Evolutionary conservation across 2,329 filamentous ascomycete species (phyloP), one percentile per base, ranked within the genome.

Genomic region (Pseudogymnoascus sp.): DNA sequence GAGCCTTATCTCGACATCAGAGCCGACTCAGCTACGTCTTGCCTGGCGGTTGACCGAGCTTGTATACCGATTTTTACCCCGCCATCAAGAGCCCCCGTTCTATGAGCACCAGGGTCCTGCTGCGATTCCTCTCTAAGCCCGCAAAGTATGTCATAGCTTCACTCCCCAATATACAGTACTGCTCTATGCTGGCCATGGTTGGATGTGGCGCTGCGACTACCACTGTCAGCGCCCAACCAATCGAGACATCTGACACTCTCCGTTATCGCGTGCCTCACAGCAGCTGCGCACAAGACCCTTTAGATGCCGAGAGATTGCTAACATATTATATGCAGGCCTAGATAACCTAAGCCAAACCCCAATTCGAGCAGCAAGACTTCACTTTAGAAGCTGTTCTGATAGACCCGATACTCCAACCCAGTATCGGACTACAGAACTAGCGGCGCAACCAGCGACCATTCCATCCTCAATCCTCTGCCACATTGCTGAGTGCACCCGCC

Each of bases 61-160:
- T 14, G 56, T 8, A 14, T 21, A 5, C 1, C 31, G 28, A 60
- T 18, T 56, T 60, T 60, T 38, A 60, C 31, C 37, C 37, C 37
- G 56, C 31, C 56, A 60, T 60, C 31, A 36, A 36, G 3, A 18
- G 31, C 31, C 3, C 31, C 31, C n/a, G 37, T 40, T 60, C 16
- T 88, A 96, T 96, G 92, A 93, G 86, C 89, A 88, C 84, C 77
- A 89, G 88, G 80, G 90, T 96, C 79, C 87, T 96, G 74, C 86
- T 96, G 75, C 90, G 91, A 80, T 95, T 96, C 82, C 86, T 96
- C 72, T 96, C 91, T 76, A 95, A 95, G 83, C 91, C 91, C 75
- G 90, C 91, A 78, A 96, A 96, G 92, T 96, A 80, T 75, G 89
- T 80, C 28, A 60, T 7, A 31, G 1, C 31, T 49, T 16, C 2